These are phyloP conservation scores for Spathaspora gorwiae DNA, from an alignment of 805 yeast genomes.

Conservation along the genomic window DNA sequence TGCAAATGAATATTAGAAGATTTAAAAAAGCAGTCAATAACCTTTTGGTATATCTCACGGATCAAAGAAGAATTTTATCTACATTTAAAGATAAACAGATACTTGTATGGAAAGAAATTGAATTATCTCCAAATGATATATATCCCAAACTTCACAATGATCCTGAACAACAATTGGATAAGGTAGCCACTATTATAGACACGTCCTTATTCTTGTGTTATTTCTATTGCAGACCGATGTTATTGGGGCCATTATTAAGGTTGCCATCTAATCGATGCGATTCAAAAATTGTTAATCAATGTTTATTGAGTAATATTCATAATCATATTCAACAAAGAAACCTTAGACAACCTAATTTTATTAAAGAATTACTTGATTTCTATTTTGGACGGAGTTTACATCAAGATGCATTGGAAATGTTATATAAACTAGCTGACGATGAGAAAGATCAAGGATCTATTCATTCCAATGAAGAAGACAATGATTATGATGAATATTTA, in stretches of 20 bases:
- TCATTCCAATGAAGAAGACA: constrained; percentile 9
- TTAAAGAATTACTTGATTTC: constrained; percentile 73
- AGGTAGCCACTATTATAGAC: constrained; percentile 54
- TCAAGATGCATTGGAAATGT: constrained; percentile 58
- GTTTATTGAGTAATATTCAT: constrained; percentile 38
- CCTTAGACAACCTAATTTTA: constrained; percentile 31
- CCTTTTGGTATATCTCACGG: constrained; percentile 47
- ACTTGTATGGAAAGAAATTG: constrained; percentile 44
- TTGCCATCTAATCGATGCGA: constrained; percentile 70
- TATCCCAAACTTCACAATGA: constrained; percentile 25
- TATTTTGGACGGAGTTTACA: constrained; percentile 62
- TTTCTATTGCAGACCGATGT: constrained; percentile 57
- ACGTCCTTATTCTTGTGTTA: constrained; percentile 77
- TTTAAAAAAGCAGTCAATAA: constrained; percentile 35
- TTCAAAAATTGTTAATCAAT: constrained; percentile 52
- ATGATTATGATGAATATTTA: constrained; percentile 22
- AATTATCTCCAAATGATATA: constrained; percentile 40
- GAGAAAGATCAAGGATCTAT: constrained; percentile 8
- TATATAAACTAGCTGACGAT: constrained; percentile 33
- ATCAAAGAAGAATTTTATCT: constrained; percentile 46
- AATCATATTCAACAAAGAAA: constrained; percentile 10
- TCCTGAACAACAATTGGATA: constrained; percentile 17
- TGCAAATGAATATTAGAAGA: constrained; percentile 14
- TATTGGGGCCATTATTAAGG: constrained; percentile 80
- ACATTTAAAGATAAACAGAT: constrained; percentile 33